phyloP scores from a whole-genome alignment of 2,329 filamentous ascomycete genomes.

The Penicillium sp. region DNA sequence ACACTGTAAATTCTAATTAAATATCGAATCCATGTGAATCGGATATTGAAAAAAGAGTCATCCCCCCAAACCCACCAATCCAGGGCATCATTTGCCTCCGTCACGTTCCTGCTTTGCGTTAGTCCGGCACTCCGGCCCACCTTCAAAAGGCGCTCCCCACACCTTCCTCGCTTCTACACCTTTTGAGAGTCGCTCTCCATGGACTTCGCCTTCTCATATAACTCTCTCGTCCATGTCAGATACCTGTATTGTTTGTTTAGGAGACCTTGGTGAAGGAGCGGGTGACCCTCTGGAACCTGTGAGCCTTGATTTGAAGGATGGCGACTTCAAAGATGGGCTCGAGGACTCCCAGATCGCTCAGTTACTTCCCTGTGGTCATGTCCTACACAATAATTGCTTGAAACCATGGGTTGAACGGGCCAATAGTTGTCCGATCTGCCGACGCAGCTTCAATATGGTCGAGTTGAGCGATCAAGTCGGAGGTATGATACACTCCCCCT shows the following conservation, averaged over 20 bases:
- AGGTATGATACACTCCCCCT: slow-evolving; percentile 58
- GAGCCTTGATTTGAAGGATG: slow-evolving; percentile 40
- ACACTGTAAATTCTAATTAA: not conserved
- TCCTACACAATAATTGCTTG: slow-evolving; percentile 88
- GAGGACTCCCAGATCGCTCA: slow-evolving; percentile 58
- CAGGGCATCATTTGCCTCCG: slow-evolving; percentile 23
- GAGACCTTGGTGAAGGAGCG: slow-evolving; percentile 63
- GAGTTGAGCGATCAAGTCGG: slow-evolving; percentile 76
- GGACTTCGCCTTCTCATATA: slow-evolving; percentile 21
- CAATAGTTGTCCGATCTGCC: slow-evolving; percentile 97
- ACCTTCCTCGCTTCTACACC: slow-evolving; percentile 28
- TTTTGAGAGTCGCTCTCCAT: slow-evolving; percentile 26
- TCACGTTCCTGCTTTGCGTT: slow-evolving; percentile 46
- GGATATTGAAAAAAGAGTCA: not conserved
- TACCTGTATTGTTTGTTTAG: slow-evolving; percentile 70
- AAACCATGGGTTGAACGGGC: slow-evolving; percentile 94
- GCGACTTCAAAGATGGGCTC: slow-evolving; percentile 30
- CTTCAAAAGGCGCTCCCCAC: slow-evolving; percentile 44
- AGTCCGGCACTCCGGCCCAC: slow-evolving; percentile 37
- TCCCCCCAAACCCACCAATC: not conserved
- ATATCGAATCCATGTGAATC: not conserved
- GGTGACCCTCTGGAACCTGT: slow-evolving; percentile 48
- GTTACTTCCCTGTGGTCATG: slow-evolving; percentile 77
- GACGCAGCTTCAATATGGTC: slow-evolving; percentile 85
- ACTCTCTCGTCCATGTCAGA: slow-evolving; percentile 56